Conservation (phyloP, 148 eudicot genomes). For the Chenopodium suecicum region DNA sequence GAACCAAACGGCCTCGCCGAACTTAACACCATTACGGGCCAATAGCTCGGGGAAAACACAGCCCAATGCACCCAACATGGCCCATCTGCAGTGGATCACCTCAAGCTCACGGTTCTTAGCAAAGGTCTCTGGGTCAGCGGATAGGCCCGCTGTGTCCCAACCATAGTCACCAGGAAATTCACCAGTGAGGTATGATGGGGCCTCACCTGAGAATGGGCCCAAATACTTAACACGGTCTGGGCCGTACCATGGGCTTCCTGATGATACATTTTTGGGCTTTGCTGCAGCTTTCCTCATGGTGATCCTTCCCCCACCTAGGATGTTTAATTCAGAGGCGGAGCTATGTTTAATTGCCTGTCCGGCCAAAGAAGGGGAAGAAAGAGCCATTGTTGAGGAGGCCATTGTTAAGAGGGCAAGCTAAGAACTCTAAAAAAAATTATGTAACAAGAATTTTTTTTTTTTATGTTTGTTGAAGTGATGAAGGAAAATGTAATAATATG, state of each 20-base stretch:
- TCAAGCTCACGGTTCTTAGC: constrained; percentile 45
- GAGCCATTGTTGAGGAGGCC: constrained; percentile 51
- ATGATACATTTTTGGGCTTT: constrained; percentile 29
- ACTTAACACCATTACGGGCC: constrained; percentile 48
- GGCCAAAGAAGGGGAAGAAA: constrained; percentile 34
- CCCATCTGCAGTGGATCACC: constrained; percentile 46
- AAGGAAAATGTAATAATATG: neutral
- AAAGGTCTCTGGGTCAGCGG: constrained; percentile 50
- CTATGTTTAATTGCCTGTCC: constrained; percentile 31
- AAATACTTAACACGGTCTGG: constrained; percentile 48
- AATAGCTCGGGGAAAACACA: constrained; percentile 43
- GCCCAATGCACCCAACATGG: constrained; percentile 45
- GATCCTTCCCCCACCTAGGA: constrained; percentile 26
- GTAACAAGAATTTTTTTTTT: no score
- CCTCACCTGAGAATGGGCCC: constrained; percentile 48
- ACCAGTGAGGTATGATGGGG: constrained; percentile 44
- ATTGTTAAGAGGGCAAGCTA: constrained; percentile 10
- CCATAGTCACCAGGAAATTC: constrained; percentile 50
- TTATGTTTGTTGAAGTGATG: neutral
- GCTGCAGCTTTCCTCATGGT: constrained; percentile 36
- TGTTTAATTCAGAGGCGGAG: constrained; percentile 19
- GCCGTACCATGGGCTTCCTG: constrained; percentile 48
- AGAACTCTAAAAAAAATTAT: no score
- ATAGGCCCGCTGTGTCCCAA: constrained; percentile 46
- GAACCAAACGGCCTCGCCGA: constrained; percentile 49